A percentile compares a stretch with the other conserved stretches of the same genome.
Conservation (phyloP, 2,329 filamentous ascomycete species). For the Trichophyton simii region DNA sequence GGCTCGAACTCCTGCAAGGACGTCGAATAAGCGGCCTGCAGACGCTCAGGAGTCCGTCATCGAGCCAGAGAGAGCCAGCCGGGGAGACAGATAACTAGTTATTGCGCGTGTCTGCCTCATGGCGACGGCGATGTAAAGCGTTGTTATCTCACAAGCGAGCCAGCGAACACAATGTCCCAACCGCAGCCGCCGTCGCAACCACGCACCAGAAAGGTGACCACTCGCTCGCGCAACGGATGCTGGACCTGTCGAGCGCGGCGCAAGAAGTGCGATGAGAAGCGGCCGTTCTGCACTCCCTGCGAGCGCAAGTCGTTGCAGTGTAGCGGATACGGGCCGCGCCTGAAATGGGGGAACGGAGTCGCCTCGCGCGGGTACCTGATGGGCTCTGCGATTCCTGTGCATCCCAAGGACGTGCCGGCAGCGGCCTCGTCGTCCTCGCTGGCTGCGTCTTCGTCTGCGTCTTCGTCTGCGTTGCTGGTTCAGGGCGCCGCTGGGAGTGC, state of each 20-base stretch:
- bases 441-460: neutral
- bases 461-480: neutral
- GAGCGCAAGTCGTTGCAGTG: conserved; percentile 10
- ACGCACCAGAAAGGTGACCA: conserved; percentile 5
- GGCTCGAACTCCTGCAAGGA: neutral
- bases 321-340: conserved; percentile 10
- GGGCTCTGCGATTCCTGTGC: conserved; percentile 7
- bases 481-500: neutral
- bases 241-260: conserved; percentile 12
- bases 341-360: conserved; percentile 13
- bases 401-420: neutral
- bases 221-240: conserved; percentile 12
- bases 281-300: conserved; percentile 10
- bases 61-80: neutral
- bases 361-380: conserved; percentile 11
- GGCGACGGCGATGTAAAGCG: no score
- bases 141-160: no score
- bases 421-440: neutral
- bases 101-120: neutral
- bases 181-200: neutral
- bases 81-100: neutral
- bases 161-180: neutral
- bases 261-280: conserved; percentile 13
- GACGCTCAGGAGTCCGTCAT: neutral
- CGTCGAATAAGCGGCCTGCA: neutral